Conservation (phyloP, 176 grass and related monocot genomes). For the Triticum aestivum region DNA sequence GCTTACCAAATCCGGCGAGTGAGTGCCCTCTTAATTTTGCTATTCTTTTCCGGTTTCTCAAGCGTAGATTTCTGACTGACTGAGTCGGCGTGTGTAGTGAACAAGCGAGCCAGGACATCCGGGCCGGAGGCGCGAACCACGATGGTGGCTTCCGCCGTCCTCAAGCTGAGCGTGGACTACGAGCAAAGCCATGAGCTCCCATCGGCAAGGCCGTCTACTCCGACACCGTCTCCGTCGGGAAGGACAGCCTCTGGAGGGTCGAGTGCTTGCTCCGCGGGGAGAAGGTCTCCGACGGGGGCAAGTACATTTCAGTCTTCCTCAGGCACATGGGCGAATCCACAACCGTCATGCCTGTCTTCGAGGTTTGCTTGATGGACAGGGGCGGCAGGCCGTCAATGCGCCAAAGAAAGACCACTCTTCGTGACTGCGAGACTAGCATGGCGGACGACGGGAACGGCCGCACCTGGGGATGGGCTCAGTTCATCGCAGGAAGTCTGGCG, state of each 20-base stretch:
- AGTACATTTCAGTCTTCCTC: constrained; percentile 9
- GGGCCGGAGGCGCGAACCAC: not conserved
- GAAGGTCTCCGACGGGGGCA: too few relatives aligned
- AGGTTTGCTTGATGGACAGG: not conserved
- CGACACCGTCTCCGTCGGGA: not conserved
- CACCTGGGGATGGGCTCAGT: too few relatives aligned
- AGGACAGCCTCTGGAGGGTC: constrained; percentile 3
- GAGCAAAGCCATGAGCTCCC: not conserved
- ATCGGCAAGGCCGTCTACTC: not conserved
- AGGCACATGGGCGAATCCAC: not conserved
- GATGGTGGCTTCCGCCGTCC: not conserved
- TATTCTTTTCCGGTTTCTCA: too few relatives aligned
- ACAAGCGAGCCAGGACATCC: not conserved
- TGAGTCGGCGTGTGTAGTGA: not conserved
- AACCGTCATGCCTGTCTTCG: constrained; percentile 16
- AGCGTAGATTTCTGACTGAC: too few relatives aligned
- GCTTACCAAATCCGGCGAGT: not conserved
- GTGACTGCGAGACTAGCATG: too few relatives aligned
- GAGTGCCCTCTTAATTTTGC: not conserved
- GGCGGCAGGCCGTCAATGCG: not conserved
- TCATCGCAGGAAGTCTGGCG: too few relatives aligned
- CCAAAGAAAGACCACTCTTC: too few relatives aligned
- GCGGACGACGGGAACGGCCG: too few relatives aligned
- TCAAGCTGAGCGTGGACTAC: not conserved
- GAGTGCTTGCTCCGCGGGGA: not conserved